Evolutionary conservation across 441 rosid species (phyloP), one percentile per base, ranked within the genome.

Genomic region (Sinapis alba): DNA sequence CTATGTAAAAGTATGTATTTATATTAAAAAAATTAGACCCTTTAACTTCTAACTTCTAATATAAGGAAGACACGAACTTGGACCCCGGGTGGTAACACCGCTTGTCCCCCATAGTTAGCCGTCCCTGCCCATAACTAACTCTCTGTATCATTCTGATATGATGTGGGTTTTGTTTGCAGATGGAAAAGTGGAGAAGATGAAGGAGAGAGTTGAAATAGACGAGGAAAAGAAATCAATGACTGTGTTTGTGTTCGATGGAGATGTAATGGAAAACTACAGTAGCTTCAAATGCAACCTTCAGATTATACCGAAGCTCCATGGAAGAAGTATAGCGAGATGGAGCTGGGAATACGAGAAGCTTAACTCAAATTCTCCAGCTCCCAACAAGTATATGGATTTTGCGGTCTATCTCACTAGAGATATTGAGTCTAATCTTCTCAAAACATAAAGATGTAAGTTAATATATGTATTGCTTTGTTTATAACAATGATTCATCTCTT

Each of bases 171-270:
- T 12, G 28, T 4, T 26, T 15, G 30, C 53, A 74, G 78, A 74
- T 66, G 78, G 78, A 67, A 74, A 66, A 74, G 78, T 74, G 59
- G 78, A 74, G 72, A 74, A 74, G 32, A 74, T 74, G 41, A 74
- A 74, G 72, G 78, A 74, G 26, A 74, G 78, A 74, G 72, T 74
- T 1, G 78, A 47, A 16, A 32, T 74, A 16, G 78, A 74, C 5
- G 78, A 74, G 5, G 43, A 28, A 3, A 67, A 74, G 62, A 74
- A 50, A 16, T 60, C 73, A 16, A 67, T 74, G 73, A 67, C 73
- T 7, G 62, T 74, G 56, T 74, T 67, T 23, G 78, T 67, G 54
- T 45, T 67, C 6, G 78, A 74, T 15, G 78, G 78, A 60, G 68
- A 74, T 50, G 78, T 74, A 18, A 58, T 74, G 78, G 68, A 74